Percentiles rank a stretch among this genome's conserved stretches.
Conservation (phyloP, 192 early-diverging fungal species). For the Backusella psychrophila region DNA sequence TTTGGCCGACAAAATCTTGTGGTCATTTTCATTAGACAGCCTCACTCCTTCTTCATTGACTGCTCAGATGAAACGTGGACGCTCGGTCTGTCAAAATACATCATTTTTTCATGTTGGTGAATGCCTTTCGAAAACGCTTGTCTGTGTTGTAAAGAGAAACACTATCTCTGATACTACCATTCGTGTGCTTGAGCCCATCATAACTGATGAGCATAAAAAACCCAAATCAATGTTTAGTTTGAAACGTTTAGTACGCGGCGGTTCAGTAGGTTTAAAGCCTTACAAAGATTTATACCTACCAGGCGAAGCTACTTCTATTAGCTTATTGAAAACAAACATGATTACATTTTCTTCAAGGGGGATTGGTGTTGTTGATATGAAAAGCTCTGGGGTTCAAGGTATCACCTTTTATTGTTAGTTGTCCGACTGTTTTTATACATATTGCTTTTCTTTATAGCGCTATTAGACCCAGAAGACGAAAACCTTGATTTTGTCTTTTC, state of each 20-base stretch:
- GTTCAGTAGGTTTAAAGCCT: conserved; percentile 20
- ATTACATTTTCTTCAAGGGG: conserved; percentile 88
- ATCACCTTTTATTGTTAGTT: neutral
- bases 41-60: conserved; percentile 28
- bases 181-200: conserved; percentile 25
- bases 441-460: conserved; percentile 9
- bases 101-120: conserved; percentile 35
- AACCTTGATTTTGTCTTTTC: conserved; percentile 80
- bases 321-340: conserved; percentile 80
- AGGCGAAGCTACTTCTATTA: conserved; percentile 78
- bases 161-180: conserved; percentile 28
- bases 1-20: conserved; percentile 72
- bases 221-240: conserved; percentile 24
- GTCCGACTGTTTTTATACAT: neutral
- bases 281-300: conserved; percentile 89
- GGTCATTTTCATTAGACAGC: conserved; percentile 51
- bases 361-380: conserved; percentile 91
- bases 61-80: conserved; percentile 36
- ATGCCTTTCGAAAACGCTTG: conserved; percentile 23
- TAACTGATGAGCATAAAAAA: conserved; percentile 23
- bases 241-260: conserved; percentile 14
- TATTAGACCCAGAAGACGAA: conserved; percentile 83
- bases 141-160: conserved; percentile 32
- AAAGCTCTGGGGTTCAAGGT: conserved; percentile 80
- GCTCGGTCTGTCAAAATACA: conserved; percentile 22